These are phyloP conservation scores for Marchantia paleacea DNA, from an alignment of 225 moss, liverwort and hornwort species.

Conservation along the genomic window DNA sequence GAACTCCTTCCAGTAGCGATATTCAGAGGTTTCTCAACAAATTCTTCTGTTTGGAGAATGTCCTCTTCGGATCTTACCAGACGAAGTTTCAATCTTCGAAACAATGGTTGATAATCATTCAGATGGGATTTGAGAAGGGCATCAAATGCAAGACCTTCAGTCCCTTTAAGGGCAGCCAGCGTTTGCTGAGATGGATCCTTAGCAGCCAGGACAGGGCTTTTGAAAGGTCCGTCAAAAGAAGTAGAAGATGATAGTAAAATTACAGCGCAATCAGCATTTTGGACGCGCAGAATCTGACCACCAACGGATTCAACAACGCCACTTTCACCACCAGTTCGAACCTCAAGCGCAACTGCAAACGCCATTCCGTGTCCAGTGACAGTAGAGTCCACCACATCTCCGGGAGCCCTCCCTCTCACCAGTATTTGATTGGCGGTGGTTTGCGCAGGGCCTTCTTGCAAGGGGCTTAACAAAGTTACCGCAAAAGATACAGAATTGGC, in stretches of 20 bases:
- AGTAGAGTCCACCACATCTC: slow-evolving; percentile 31
- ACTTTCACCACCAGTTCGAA: slow-evolving; percentile 48
- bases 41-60: background rate
- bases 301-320: slow-evolving; percentile 51
- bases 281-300: slow-evolving; percentile 55
- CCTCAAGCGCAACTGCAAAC: slow-evolving; percentile 68
- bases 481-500: slow-evolving; percentile 59
- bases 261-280: slow-evolving; percentile 69
- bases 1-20: background rate
- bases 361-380: slow-evolving; percentile 51
- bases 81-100: slow-evolving; percentile 63
- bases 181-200: slow-evolving; percentile 56
- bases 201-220: slow-evolving; percentile 49
- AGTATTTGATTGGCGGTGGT: slow-evolving; percentile 48
- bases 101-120: slow-evolving; percentile 80
- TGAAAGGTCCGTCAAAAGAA: slow-evolving; percentile 90
- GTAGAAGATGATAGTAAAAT: slow-evolving; percentile 68
- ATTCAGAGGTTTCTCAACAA: background rate
- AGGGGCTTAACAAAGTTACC: slow-evolving; percentile 57
- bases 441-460: slow-evolving; percentile 47
- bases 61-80: slow-evolving; percentile 50
- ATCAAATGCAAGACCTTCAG: slow-evolving; percentile 53
- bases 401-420: slow-evolving; percentile 76
- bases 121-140: slow-evolving; percentile 61
- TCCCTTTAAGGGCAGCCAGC: slow-evolving; percentile 47